These are phyloP conservation scores for Nicotiana undulata DNA, from an alignment of 257 asterid species.

Conservation along the genomic window DNA sequence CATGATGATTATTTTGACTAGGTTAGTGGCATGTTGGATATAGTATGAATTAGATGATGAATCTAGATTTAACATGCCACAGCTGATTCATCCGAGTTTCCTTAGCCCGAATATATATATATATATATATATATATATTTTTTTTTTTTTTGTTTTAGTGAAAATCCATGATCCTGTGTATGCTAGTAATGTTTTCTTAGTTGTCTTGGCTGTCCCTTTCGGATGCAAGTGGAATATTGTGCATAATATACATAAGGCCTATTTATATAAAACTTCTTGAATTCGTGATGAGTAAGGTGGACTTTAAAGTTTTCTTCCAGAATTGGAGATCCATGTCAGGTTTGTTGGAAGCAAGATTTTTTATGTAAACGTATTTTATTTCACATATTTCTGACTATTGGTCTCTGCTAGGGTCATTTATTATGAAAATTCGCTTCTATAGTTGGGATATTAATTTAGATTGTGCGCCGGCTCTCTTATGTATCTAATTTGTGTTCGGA, in stretches of 20 bases:
- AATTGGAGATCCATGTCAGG: constrained; percentile 20
- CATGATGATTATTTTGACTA: background rate
- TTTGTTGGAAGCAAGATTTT: constrained; percentile 22
- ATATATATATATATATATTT: too few species aligned
- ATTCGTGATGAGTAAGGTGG: constrained; percentile 10
- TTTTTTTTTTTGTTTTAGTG: too few species aligned
- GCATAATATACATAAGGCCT: background rate
- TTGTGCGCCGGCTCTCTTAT: too few species aligned
- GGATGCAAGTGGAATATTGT: constrained; percentile 18
- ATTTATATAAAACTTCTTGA: constrained; percentile 5
- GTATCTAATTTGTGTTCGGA: too few species aligned
- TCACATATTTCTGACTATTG: background rate
- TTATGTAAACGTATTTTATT: background rate
- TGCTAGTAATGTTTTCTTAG: background rate
- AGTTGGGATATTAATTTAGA: too few species aligned
- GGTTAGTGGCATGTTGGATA: constrained; percentile 9
- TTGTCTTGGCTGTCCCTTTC: constrained; percentile 27
- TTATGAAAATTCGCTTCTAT: too few species aligned
- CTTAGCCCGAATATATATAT: too few species aligned
- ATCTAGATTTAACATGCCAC: background rate
- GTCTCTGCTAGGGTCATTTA: background rate
- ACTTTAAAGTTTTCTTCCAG: background rate
- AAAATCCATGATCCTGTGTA: too few species aligned
- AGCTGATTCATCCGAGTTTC: too few species aligned
- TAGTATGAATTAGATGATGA: background rate